A percentile compares a stretch with the other conserved stretches of the same genome.
These are phyloP conservation scores for Schizophyllum amplum DNA, from an alignment of 1,284 basidiomycete genomes.

Conservation along the genomic window DNA sequence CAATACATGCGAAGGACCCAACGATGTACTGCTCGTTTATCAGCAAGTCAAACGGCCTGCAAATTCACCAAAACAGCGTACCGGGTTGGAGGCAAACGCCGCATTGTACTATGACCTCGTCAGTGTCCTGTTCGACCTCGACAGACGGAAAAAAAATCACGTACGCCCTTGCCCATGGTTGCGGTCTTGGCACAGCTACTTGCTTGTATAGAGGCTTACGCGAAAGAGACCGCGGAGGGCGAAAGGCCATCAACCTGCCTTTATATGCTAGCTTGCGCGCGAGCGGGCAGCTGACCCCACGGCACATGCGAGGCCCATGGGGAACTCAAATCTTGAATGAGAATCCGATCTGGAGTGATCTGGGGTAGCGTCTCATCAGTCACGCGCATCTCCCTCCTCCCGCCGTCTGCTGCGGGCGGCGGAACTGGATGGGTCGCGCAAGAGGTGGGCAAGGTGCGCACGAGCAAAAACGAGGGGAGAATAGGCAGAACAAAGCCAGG, in stretches of 20 bases:
- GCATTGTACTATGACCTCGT: slow-evolving; percentile 33
- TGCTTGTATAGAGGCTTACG: neutral
- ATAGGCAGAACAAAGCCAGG: neutral
- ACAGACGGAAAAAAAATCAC: neutral
- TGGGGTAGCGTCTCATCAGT: neutral
- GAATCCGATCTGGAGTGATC: neutral
- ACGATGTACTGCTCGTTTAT: slow-evolving; percentile 44
- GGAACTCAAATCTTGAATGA: neutral
- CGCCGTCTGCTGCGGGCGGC: neutral
- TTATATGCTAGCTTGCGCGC: neutral
- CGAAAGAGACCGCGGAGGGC: neutral
- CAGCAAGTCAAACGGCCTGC: neutral
- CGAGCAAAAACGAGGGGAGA: neutral
- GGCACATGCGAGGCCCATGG: neutral
- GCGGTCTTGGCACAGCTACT: neutral
- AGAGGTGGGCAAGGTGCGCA: too few relatives aligned
- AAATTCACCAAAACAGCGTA: slow-evolving; percentile 14
- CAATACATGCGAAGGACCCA: slow-evolving; percentile 74
- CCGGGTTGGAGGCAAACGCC: slow-evolving; percentile 42
- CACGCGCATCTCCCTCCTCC: neutral
- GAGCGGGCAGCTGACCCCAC: neutral
- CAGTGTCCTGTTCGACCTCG: neutral
- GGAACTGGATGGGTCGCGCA: too few relatives aligned
- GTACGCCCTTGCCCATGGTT: slow-evolving; percentile 1
- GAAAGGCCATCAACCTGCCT: neutral